These are phyloP conservation scores for Penicillium cataractarum DNA, from an alignment of 495 filamentous ascomycete genomes.

Conservation along the genomic window DNA sequence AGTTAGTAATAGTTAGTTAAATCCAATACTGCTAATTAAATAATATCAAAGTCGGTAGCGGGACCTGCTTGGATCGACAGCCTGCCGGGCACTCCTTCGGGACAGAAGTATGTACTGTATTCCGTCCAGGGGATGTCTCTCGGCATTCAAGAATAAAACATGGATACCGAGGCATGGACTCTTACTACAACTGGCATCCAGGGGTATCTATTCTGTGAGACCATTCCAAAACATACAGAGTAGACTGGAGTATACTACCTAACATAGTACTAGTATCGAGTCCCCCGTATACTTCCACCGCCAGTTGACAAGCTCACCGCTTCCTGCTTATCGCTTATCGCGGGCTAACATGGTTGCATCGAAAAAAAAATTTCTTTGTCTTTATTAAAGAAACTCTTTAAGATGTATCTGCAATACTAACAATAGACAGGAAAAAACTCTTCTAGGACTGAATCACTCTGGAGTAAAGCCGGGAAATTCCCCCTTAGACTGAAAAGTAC, in stretches of 20 bases:
- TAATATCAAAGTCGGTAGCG: neutral
- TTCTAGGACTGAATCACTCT: neutral
- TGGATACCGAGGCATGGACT: neutral
- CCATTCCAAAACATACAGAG: neutral
- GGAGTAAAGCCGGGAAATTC: neutral
- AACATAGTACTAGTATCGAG: too few species aligned
- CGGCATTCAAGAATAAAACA: neutral
- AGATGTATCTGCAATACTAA: neutral
- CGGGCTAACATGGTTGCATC: constrained; percentile 9
- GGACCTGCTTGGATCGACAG: constrained; percentile 14
- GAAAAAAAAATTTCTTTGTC: neutral
- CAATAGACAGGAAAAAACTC: neutral
- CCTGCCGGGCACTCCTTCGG: neutral
- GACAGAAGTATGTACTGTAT: neutral
- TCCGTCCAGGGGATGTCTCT: constrained; percentile 8
- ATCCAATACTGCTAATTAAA: neutral
- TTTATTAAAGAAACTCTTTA: neutral
- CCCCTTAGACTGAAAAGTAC: neutral
- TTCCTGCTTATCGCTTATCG: constrained; percentile 31
- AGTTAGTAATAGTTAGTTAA: too few species aligned
- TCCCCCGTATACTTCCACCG: constrained; percentile 5
- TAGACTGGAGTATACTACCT: neutral
- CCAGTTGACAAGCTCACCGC: constrained; percentile 20
- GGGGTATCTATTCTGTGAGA: neutral
- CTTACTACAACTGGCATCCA: neutral